Conservation (phyloP, 805 yeast species). For the Saturnispora saitoi region DNA sequence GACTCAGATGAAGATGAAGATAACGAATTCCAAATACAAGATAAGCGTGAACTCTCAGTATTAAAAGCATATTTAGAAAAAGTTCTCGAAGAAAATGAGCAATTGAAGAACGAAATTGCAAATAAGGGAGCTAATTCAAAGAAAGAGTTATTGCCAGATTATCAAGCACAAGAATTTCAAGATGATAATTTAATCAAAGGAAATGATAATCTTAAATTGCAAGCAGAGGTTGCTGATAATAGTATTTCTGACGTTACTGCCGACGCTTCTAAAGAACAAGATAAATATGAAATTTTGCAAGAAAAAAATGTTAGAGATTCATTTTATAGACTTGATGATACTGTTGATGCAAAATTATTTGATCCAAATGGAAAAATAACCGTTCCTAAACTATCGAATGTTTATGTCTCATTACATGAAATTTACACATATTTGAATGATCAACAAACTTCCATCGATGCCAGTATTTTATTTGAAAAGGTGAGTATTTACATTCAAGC, state of each 20-base stretch:
- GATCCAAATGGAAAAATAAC: constrained; percentile 38
- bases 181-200: constrained; percentile 1
- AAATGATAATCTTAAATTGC: constrained; percentile 1
- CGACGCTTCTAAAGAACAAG: constrained; percentile 42
- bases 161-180: constrained; percentile 1
- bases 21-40: constrained; percentile 10
- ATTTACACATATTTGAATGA: constrained; percentile 28
- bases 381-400: constrained; percentile 33
- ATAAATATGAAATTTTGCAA: constrained; percentile 41
- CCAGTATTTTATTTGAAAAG: constrained; percentile 39
- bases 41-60: constrained; percentile 11
- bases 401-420: constrained; percentile 42
- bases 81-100: constrained; percentile 12
- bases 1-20: constrained; percentile 9
- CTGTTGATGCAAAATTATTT: constrained; percentile 7
- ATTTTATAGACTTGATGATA: constrained; percentile 7
- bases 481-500: constrained; percentile 41
- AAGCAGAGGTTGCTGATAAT: no score
- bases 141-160: neutral
- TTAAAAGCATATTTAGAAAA: constrained; percentile 13
- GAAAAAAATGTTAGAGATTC: constrained; percentile 15
- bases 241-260: no score
- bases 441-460: constrained; percentile 21
- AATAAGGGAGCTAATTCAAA: neutral
- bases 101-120: constrained; percentile 7